Conservation (phyloP, 345 rosid genomes). For the Syzygium aqueum region DNA sequence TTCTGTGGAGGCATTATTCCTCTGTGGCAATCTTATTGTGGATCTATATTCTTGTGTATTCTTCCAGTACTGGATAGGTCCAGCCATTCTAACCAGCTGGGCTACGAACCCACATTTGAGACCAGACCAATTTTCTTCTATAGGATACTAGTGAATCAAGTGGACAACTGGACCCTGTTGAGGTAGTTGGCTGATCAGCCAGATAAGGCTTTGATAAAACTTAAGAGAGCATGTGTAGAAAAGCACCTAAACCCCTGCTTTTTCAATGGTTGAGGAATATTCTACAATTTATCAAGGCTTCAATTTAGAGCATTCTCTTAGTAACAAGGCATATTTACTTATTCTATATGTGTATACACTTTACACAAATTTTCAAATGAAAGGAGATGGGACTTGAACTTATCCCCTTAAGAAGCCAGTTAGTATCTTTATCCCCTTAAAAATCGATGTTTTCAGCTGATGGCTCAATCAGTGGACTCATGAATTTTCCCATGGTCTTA, state of each 20-base stretch:
- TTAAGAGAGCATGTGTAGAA: neutral
- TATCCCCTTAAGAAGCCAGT: neutral
- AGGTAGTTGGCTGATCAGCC: neutral
- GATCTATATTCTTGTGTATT: neutral
- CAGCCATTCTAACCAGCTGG: neutral
- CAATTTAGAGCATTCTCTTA: neutral
- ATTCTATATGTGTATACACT: neutral
- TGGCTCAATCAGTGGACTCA: neutral
- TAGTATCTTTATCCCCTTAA: neutral
- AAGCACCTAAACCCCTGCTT: neutral
- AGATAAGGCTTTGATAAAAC: neutral
- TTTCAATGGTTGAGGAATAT: neutral
- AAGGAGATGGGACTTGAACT: neutral
- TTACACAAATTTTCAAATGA: neutral
- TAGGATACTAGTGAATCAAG: neutral
- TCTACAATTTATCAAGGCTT: neutral
- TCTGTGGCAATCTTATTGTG: neutral
- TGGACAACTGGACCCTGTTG: neutral
- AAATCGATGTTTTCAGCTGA: neutral
- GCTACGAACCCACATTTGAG: neutral
- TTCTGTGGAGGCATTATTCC: neutral
- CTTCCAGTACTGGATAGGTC: neutral
- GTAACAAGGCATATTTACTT: neutral
- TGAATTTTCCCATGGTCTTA: neutral
- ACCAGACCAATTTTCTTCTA: neutral